Conservation (phyloP, 495 filamentous ascomycete species). For the Bacidia rubella region DNA sequence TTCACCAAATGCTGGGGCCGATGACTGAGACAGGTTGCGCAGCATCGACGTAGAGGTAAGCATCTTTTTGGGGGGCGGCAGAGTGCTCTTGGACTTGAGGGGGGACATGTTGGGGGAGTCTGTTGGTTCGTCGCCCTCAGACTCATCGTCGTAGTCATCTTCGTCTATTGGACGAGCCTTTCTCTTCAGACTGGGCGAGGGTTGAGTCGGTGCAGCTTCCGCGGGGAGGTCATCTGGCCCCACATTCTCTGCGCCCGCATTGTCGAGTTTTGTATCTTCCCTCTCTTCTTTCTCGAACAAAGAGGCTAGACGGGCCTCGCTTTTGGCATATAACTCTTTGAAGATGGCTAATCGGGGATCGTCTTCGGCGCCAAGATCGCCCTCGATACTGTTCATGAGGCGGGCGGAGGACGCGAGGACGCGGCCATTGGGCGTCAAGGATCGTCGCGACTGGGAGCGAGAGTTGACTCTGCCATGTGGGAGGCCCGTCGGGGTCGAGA, state of each 20-base stretch:
- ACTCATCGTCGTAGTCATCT: conserved; percentile 75
- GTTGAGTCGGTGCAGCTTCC: conserved; percentile 16
- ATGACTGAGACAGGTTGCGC: conserved; percentile 14
- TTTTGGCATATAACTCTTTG: conserved; percentile 42
- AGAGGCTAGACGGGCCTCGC: conserved; percentile 45
- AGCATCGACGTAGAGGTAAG: conserved; percentile 22
- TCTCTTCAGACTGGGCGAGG: conserved; percentile 39
- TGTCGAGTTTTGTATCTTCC: conserved; percentile 21
- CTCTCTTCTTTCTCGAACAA: conserved; percentile 41
- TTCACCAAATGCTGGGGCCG: conserved; percentile 20
- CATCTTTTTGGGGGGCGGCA: conserved; percentile 26
- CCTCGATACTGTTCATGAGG: conserved; percentile 34
- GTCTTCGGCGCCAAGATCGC: conserved; percentile 43
- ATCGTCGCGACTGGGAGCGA: conserved; percentile 30
- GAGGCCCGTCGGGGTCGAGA: conserved; percentile 8
- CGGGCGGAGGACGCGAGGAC: conserved; percentile 34
- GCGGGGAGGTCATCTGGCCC: conserved; percentile 13
- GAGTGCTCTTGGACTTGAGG: conserved; percentile 46
- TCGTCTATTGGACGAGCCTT: conserved; percentile 60
- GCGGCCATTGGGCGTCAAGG: conserved; percentile 36
- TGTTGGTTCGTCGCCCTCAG: conserved; percentile 49
- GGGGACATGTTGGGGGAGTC: conserved; percentile 37
- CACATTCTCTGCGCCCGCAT: conserved; percentile 27
- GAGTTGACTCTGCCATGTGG: conserved; percentile 30
- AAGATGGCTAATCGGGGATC: conserved; percentile 50